Evolutionary conservation across 1,139 yeast genomes (phyloP), one percentile per base, ranked within the genome.

Genomic region (Saccharomyces hybrid): DNA sequence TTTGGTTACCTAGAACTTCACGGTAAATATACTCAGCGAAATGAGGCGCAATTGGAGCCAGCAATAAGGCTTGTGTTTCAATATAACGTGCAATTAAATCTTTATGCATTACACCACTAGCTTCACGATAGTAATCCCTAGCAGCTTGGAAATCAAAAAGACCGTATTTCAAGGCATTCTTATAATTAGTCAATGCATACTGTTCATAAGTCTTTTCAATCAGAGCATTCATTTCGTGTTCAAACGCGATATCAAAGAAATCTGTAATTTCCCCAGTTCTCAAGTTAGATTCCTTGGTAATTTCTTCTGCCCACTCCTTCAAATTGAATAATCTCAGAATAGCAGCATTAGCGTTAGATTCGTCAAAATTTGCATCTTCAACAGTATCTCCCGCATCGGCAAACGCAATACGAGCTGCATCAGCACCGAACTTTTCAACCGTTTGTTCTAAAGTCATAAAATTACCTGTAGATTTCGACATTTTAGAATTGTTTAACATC

Each of bases 381-480:
- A 90, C 83, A 50, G 95, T 77, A 70, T 95, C 99, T 77, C 99
- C 99, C 55, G 97, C 97, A 77, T 95, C 98, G 44, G 99, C 99
- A 64, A 95, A 78, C 8, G 99, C 97, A 72, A 95, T 88, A 78
- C 99, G 86, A 23, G 96, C 79, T 47, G 98, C 98, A 73, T 95
- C 99, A 52, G 99, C 97, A 71, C 99, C 99, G 64, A 84, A 93
- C 75, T 93, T 95, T 64, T 82, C 80, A 56, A 86, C 85, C 66
- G 86, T 80, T 73, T 93, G 90, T 65, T 84, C 82, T 70, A 93
- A 78, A 52, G 99, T 93, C 85, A 90, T 79, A 71, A 95, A 93
- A 77, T 93, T 93, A 74, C 99, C 99, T 41, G 98, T 91, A 46
- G 96, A 87, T 74, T 93, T 93, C 55, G 98, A 84, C 99, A 93